Evolutionary conservation across 192 early-diverging fungal species (phyloP), one percentile per base, ranked within the genome.

Genomic region (Neocallimastix lanati): DNA sequence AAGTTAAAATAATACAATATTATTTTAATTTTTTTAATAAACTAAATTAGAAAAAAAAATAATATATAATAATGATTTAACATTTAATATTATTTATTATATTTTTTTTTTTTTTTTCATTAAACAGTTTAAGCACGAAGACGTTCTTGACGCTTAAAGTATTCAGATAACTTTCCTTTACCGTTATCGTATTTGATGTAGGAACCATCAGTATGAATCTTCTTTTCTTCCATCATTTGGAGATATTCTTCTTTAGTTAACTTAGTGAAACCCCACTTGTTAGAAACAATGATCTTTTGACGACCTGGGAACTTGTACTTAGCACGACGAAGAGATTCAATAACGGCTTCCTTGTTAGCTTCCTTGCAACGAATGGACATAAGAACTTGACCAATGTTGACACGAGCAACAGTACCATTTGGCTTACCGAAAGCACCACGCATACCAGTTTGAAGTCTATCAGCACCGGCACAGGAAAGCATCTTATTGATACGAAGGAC

Each of bases 211-310:
- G 50, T 67, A 25, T 67, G 50, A 7, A 67, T 67, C 50, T 67
- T 67, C 9, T 67, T 1, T 25, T 67, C 25, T 67, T 67, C 50
- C 9, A 7, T 67, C 50, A 67, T 67, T 67, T 67, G 25, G 9
- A 67, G 21, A 86, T 97, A 99, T 82, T 96, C 93, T 83, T 94
- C 93, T 80, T 95, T 93, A 79, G 93, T 88, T 79, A 97, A 88
- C 88, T 97, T 97, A 88, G 97, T 99, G 91, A 99, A 98, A 81
- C 97, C 97, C 97, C 97, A 98, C 88, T 98, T 98, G 91, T 98
- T 97, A 85, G 97, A 99, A 81, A 99, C 86, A 83, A 99, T 92
- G 84, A 99, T 96, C 91, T 96, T 97, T 86, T 98, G 97, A 81
- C 94, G 94, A 85, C 97, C 96, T 58, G 96, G 94, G 90, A 98